Evolutionary conservation across 148 eudicot genomes (phyloP).

Genomic region (Rhododendron williamsianum): DNA sequence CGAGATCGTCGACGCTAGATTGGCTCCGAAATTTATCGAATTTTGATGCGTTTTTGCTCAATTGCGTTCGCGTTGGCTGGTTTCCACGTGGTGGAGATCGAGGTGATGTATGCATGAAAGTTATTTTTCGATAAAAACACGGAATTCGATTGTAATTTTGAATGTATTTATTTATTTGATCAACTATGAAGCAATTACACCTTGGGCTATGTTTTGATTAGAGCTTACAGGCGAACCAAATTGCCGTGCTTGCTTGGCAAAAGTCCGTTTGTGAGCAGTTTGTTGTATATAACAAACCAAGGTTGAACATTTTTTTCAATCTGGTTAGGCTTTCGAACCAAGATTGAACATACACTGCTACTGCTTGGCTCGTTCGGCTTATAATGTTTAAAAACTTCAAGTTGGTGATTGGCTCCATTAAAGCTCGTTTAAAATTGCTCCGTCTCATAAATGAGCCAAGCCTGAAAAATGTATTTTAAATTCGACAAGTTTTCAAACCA

Average conservation of each 20-base stretch:
- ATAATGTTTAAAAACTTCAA: neutral
- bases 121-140: neutral
- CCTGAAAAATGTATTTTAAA: neutral
- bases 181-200: no score
- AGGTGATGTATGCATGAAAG: conserved; percentile 10
- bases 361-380: neutral
- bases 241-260: neutral
- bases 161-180: neutral
- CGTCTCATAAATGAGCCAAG: neutral
- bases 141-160: neutral
- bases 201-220: neutral
- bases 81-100: neutral
- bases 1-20: neutral
- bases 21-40: neutral
- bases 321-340: neutral
- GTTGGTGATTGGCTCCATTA: neutral
- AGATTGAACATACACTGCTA: neutral
- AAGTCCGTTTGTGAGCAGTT: neutral
- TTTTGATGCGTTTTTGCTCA: conserved; percentile 7
- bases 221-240: neutral
- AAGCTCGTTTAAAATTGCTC: neutral
- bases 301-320: no score
- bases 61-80: conserved; percentile 3
- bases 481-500: neutral
- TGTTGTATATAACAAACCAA: no score